Conservation (phyloP, 495 filamentous ascomycete genomes). For the Podospora australis region DNA sequence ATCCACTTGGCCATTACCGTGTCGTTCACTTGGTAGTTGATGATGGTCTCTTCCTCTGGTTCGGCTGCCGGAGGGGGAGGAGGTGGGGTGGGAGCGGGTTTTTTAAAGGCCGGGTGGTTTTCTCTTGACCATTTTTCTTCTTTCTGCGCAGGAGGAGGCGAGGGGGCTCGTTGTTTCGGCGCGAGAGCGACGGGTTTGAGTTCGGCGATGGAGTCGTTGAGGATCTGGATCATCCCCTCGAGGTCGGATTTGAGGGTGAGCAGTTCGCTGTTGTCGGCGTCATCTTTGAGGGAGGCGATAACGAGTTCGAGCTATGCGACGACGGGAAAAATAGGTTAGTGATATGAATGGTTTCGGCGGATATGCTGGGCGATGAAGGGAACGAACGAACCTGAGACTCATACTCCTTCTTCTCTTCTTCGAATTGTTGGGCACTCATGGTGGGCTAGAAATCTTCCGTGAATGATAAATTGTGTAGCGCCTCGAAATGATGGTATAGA, state of each 20-base stretch:
- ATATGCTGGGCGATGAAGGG: too few relatives aligned
- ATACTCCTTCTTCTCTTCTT: too few relatives aligned
- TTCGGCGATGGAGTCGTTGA: constrained; percentile 75
- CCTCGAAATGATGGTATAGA: too few relatives aligned
- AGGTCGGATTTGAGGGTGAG: constrained; percentile 73
- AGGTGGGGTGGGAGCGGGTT: constrained; percentile 30
- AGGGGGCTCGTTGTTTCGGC: constrained; percentile 40
- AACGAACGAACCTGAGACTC: too few relatives aligned
- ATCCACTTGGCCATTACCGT: constrained; percentile 84
- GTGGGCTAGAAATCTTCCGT: too few relatives aligned
- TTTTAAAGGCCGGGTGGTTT: constrained; percentile 63
- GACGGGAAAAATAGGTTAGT: too few relatives aligned
- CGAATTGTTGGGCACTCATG: too few relatives aligned
- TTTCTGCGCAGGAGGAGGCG: constrained; percentile 27
- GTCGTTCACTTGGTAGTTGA: constrained; percentile 80
- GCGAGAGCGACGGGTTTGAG: constrained; percentile 48
- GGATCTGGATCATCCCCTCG: constrained; percentile 73
- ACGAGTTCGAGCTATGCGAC: constrained; percentile 80
- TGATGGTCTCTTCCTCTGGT: constrained; percentile 37
- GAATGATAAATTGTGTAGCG: too few relatives aligned
- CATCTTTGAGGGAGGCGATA: constrained; percentile 65
- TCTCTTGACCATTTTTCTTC: constrained; percentile 68
- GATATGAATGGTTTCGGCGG: constrained; percentile 5
- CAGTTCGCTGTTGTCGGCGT: constrained; percentile 78
- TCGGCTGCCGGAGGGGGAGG: constrained; percentile 33